phyloP scores from a whole-genome alignment of 2,329 filamentous ascomycete genomes.

The Aspergillus jensenii region DNA sequence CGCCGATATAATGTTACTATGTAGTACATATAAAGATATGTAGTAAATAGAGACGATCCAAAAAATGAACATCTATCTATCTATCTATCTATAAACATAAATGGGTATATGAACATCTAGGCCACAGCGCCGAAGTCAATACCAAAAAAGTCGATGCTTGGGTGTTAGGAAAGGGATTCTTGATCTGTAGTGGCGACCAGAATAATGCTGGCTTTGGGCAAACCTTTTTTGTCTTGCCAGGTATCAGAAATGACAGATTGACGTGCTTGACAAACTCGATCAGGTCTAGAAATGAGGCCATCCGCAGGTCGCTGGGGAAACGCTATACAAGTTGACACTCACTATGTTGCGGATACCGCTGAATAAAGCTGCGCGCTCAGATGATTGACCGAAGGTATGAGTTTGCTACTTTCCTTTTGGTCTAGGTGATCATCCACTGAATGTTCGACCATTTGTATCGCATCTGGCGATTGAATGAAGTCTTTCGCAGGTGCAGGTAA shows the following conservation, averaged over 20 bases:
- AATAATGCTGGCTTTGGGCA: background rate
- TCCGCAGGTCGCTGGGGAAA: too few species aligned
- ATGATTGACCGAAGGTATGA: background rate
- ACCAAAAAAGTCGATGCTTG: background rate
- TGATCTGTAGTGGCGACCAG: background rate
- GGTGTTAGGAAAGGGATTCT: background rate
- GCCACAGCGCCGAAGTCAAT: background rate
- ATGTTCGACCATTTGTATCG: too few species aligned
- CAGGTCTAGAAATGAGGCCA: background rate
- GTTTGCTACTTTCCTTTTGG: too few species aligned
- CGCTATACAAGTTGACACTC: background rate
- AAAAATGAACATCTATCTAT: too few species aligned
- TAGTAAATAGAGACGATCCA: background rate
- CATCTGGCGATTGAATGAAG: too few species aligned
- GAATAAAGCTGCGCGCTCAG: background rate
- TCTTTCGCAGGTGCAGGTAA: too few species aligned
- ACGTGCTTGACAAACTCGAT: background rate
- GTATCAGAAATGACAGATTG: too few species aligned
- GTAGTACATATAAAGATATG: background rate
- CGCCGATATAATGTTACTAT: too few species aligned
- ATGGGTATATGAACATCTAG: background rate
- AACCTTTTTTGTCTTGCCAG: background rate
- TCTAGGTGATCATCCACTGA: too few species aligned
- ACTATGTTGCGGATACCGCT: background rate
- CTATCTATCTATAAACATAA: background rate